phyloP scores from a whole-genome alignment of 768 basidiomycete genomes.

The Boletus huronensis region DNA sequence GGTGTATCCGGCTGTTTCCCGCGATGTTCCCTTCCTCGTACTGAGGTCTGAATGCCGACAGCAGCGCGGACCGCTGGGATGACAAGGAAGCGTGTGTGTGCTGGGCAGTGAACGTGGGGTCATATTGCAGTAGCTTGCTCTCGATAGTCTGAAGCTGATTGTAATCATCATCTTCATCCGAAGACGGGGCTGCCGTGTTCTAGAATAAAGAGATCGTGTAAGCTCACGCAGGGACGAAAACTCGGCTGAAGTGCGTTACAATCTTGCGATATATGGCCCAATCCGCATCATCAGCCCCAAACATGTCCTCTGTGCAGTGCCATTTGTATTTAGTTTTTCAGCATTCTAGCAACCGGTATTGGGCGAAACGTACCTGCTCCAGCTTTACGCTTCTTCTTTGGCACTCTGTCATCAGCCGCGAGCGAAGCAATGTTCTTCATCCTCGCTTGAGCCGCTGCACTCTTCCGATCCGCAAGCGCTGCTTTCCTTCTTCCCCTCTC shows the following conservation, averaged over 20 bases:
- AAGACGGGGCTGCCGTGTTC: constrained; percentile 70
- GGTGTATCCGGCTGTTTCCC: constrained; percentile 76
- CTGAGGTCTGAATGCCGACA: constrained; percentile 79
- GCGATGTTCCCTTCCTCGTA: constrained; percentile 73
- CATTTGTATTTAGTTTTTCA: constrained; percentile 1
- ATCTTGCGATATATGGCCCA: constrained; percentile 99
- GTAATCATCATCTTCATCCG: constrained; percentile 88
- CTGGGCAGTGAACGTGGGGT: constrained; percentile 77
- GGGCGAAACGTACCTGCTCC: constrained; percentile 55
- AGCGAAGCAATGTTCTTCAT: constrained; percentile 96
- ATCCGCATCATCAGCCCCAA: constrained; percentile 92
- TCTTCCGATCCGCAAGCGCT: constrained; percentile 87
- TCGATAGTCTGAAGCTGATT: constrained; percentile 71
- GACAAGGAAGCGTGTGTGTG: constrained; percentile 80
- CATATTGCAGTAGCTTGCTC: constrained; percentile 73
- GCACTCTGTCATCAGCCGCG: constrained; percentile 79
- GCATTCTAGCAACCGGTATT: neutral
- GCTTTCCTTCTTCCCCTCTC: constrained; percentile 75
- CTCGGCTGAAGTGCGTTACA: constrained; percentile 41
- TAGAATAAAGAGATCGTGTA: constrained; percentile 24
- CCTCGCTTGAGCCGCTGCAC: constrained; percentile 88
- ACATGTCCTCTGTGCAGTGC: constrained; percentile 71
- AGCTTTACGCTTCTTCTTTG: constrained; percentile 83
- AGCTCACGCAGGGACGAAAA: neutral
- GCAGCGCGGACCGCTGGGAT: constrained; percentile 76